Conservation (phyloP, 148 eudicot species). For the Dianthus caryophyllus region DNA sequence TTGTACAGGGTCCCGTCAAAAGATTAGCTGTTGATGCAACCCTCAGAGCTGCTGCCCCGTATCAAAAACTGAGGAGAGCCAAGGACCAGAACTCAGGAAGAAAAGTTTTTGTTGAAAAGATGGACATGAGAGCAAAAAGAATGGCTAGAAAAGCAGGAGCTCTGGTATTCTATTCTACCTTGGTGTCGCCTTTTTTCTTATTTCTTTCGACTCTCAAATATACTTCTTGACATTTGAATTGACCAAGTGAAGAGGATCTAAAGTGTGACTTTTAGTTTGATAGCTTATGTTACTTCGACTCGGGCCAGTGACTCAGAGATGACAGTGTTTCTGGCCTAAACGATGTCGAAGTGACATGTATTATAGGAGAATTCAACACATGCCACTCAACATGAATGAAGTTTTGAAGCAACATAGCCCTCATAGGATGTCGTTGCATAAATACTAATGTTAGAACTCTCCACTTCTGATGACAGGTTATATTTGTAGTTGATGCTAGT, state of each 20-base stretch:
- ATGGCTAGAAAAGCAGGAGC: constrained; percentile 99
- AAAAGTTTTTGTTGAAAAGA: constrained; percentile 91
- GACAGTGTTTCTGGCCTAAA: too few species aligned
- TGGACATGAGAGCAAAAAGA: constrained; percentile 96
- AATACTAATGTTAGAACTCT: background rate
- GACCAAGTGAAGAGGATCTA: background rate
- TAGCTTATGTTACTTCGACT: too few species aligned
- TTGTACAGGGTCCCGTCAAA: constrained; percentile 82
- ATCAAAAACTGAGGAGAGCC: constrained; percentile 87
- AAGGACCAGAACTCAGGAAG: constrained; percentile 56
- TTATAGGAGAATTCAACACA: too few species aligned
- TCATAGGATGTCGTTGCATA: too few species aligned
- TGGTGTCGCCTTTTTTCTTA: constrained; percentile 2
- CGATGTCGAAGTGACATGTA: too few species aligned
- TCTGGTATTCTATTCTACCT: constrained; percentile 50
- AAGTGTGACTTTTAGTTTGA: background rate
- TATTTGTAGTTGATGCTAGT: constrained; percentile 98
- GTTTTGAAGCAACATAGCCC: too few species aligned
- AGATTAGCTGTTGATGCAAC: constrained; percentile 99
- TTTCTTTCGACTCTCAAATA: background rate
- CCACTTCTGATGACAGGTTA: constrained; percentile 46
- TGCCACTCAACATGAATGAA: too few species aligned
- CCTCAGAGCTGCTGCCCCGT: constrained; percentile 98
- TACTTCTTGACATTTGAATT: background rate
- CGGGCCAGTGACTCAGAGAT: too few species aligned